phyloP scores from a whole-genome alignment of 495 filamentous ascomycete species.

The Acidiella bohemica region DNA sequence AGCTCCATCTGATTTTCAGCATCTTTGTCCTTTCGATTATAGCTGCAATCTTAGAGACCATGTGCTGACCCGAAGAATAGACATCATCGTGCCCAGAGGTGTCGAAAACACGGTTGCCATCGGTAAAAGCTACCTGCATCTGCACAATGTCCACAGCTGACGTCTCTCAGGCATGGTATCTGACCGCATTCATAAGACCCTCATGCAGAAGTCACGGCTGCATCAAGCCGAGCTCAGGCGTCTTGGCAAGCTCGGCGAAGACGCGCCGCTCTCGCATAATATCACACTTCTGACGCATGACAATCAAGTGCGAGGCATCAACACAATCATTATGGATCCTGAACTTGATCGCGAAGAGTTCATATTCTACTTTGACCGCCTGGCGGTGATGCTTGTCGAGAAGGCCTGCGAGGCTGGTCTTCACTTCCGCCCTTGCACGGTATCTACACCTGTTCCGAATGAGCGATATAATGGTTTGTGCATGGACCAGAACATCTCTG shows the following conservation, averaged over 20 bases:
- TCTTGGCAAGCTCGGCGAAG: constrained; percentile 52
- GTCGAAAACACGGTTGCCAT: constrained; percentile 91
- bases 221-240: constrained; percentile 64
- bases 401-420: constrained; percentile 34
- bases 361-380: constrained; percentile 89
- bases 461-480: constrained; percentile 53
- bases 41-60: no score
- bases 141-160: neutral
- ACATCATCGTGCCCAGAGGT: constrained; percentile 88
- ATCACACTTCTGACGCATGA: constrained; percentile 59
- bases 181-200: constrained; percentile 71
- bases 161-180: constrained; percentile 55
- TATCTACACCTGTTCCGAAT: constrained; percentile 54
- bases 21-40: no score
- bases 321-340: constrained; percentile 75
- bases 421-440: constrained; percentile 43
- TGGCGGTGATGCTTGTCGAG: constrained; percentile 73
- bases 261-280: constrained; percentile 58
- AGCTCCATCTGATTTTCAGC: constrained; percentile 8
- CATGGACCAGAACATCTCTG: constrained; percentile 57
- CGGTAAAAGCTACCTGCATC: constrained; percentile 34
- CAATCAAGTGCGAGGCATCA: constrained; percentile 70
- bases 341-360: constrained; percentile 76
- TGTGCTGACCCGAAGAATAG: constrained; percentile 33
- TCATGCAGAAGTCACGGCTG: constrained; percentile 69